These are phyloP conservation scores for Moesziomyces antarcticus DNA, from an alignment of 1,284 basidiomycete genomes.

Conservation along the genomic window DNA sequence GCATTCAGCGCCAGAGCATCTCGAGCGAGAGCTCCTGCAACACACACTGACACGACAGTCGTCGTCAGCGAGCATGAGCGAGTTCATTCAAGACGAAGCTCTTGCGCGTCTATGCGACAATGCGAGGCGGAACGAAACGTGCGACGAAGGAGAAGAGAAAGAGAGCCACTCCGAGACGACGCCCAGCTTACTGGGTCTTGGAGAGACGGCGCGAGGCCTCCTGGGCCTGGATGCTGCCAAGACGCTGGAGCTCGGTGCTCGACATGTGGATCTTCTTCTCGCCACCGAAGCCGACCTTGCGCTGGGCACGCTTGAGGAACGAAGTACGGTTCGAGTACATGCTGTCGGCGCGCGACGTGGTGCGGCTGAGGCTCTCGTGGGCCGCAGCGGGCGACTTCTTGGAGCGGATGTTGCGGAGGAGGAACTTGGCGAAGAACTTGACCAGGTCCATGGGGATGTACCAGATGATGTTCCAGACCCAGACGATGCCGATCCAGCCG, in stretches of 20 bases:
- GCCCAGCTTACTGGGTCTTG: slow-evolving; percentile 68
- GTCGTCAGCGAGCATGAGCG: background rate
- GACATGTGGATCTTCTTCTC: slow-evolving; percentile 76
- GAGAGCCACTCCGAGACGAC: background rate
- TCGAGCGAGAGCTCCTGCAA: background rate
- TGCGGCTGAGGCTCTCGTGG: slow-evolving; percentile 81
- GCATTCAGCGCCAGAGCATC: slow-evolving; percentile 7
- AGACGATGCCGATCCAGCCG: slow-evolving; percentile 96
- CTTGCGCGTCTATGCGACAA: slow-evolving; percentile 8
- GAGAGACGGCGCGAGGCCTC: slow-evolving; percentile 80
- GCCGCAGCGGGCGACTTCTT: slow-evolving; percentile 70
- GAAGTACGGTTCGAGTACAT: slow-evolving; percentile 91
- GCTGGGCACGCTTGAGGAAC: slow-evolving; percentile 85
- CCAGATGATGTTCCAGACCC: slow-evolving; percentile 83
- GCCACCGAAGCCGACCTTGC: slow-evolving; percentile 84
- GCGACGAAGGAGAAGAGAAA: slow-evolving; percentile 1
- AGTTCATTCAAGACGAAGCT: slow-evolving; percentile 12
- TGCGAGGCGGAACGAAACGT: background rate
- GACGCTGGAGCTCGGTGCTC: slow-evolving; percentile 80
- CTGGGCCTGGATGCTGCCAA: slow-evolving; percentile 84
- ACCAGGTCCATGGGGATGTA: slow-evolving; percentile 92
- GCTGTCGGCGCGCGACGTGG: slow-evolving; percentile 89
- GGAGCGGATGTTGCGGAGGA: slow-evolving; percentile 69
- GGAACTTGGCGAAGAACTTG: slow-evolving; percentile 89
- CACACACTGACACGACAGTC: background rate